These are phyloP conservation scores for Phialophora expanda DNA, from an alignment of 2,329 filamentous ascomycete genomes.

Conservation along the genomic window DNA sequence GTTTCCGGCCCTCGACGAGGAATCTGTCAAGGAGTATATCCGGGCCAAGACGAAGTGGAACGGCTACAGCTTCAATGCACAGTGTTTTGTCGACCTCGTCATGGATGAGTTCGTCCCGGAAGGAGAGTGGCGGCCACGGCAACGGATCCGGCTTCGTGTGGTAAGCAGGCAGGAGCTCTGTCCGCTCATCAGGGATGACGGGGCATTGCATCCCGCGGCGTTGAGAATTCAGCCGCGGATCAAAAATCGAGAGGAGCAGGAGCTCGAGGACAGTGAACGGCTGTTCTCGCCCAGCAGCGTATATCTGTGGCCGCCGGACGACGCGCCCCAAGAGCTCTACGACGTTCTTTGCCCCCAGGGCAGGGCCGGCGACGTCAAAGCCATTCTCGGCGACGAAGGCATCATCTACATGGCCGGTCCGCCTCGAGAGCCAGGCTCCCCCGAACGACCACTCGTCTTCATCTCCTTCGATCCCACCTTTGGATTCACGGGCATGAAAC, in stretches of 20 bases:
- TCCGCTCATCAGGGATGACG: constrained; percentile 44
- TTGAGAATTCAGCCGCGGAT: constrained; percentile 44
- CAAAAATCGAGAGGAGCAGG: constrained; percentile 38
- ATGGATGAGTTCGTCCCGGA: constrained; percentile 45
- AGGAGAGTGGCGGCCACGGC: constrained; percentile 42
- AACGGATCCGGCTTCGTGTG: constrained; percentile 50
- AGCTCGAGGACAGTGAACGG: constrained; percentile 47
- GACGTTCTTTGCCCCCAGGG: constrained; percentile 49
- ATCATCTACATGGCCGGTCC: constrained; percentile 49
- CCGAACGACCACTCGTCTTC: constrained; percentile 45
- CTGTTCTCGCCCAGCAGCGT: constrained; percentile 48
- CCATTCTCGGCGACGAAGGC: constrained; percentile 48
- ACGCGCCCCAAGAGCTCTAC: constrained; percentile 47
- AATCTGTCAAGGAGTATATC: constrained; percentile 48
- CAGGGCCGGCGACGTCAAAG: constrained; percentile 44
- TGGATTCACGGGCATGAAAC: constrained; percentile 41
- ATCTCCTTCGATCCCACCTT: constrained; percentile 50
- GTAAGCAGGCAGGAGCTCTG: constrained; percentile 51
- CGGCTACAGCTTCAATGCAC: constrained; percentile 49
- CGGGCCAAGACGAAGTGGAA: constrained; percentile 52
- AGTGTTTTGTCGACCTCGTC: constrained; percentile 52
- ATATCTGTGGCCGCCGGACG: constrained; percentile 50
- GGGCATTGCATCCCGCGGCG: constrained; percentile 33
- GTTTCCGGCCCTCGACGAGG: constrained; percentile 41
- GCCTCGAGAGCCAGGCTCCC: constrained; percentile 32